Percentiles rank a stretch among this genome's conserved stretches.
phyloP scores from a whole-genome alignment of 225 moss, liverwort and hornwort species.

The Antitrichia curtipendula region DNA sequence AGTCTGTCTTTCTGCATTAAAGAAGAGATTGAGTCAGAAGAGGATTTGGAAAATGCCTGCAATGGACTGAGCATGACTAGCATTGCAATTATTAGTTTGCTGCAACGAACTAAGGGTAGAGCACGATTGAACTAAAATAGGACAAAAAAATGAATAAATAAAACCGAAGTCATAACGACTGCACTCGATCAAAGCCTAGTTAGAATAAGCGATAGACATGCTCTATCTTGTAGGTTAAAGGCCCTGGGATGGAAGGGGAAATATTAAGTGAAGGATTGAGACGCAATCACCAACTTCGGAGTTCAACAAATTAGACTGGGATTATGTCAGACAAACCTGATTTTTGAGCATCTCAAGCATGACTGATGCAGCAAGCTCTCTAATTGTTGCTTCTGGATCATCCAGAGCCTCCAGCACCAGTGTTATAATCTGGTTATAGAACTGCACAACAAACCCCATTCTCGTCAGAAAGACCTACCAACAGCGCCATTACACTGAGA shows the following conservation, averaged over 20 bases:
- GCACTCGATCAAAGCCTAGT: neutral
- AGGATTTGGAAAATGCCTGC: neutral
- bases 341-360: slow-evolving; percentile 72
- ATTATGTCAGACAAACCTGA: slow-evolving; percentile 25
- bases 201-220: neutral
- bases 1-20: slow-evolving; percentile 48
- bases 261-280: neutral
- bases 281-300: neutral
- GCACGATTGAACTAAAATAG: neutral
- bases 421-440: slow-evolving; percentile 64
- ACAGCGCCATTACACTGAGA: neutral
- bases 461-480: neutral
- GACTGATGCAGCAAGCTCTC: slow-evolving; percentile 70
- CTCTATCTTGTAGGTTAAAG: neutral
- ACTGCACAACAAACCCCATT: slow-evolving; percentile 26
- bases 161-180: neutral
- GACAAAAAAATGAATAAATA: neutral
- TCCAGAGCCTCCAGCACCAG: slow-evolving; percentile 73
- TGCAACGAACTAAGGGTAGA: neutral
- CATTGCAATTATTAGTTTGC: neutral
- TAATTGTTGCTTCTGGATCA: slow-evolving; percentile 55
- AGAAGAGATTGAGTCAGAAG: neutral
- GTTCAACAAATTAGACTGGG: neutral
- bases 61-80: neutral
- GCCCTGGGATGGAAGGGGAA: neutral